A percentile compares a stretch with the other conserved stretches of the same genome.
phyloP scores from a whole-genome alignment of 2,329 filamentous ascomycete species.

The Fusarium luffae region DNA sequence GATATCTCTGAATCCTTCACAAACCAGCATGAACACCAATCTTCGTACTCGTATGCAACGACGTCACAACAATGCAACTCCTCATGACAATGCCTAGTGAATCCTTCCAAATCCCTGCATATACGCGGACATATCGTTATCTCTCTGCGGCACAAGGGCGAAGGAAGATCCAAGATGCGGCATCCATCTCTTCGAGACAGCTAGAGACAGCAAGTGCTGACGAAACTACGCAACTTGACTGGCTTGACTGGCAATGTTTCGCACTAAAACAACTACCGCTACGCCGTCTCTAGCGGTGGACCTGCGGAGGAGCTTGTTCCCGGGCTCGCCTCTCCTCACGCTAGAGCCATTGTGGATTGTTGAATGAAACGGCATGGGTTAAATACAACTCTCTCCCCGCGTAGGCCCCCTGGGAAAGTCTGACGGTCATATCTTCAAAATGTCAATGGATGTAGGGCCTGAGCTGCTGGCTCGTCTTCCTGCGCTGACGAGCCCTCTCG shows the following conservation, averaged over 20 bases:
- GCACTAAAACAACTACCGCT: background rate
- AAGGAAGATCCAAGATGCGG: background rate
- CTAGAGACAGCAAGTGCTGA: background rate
- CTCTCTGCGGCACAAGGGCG: background rate
- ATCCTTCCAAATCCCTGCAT: background rate
- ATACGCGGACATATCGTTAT: background rate
- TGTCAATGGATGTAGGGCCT: slow-evolving; percentile 9
- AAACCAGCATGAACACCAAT: background rate
- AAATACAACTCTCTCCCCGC: slow-evolving; percentile 4
- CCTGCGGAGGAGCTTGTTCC: background rate
- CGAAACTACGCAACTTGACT: background rate
- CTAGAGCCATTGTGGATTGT: background rate
- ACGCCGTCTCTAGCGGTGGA: background rate
- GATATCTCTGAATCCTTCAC: rapidly evolving
- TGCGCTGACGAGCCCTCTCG: slow-evolving; percentile 22
- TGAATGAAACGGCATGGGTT: background rate
- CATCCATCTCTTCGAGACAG: background rate
- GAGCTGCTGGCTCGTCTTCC: slow-evolving; percentile 15
- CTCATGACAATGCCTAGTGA: background rate
- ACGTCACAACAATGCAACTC: background rate
- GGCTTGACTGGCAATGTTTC: background rate
- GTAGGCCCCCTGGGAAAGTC: background rate
- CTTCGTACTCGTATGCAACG: background rate
- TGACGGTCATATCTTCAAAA: background rate
- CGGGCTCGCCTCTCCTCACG: background rate